phyloP scores from a whole-genome alignment of 2,329 filamentous ascomycete genomes.

The Ceratocystiopsis sp. region DNA sequence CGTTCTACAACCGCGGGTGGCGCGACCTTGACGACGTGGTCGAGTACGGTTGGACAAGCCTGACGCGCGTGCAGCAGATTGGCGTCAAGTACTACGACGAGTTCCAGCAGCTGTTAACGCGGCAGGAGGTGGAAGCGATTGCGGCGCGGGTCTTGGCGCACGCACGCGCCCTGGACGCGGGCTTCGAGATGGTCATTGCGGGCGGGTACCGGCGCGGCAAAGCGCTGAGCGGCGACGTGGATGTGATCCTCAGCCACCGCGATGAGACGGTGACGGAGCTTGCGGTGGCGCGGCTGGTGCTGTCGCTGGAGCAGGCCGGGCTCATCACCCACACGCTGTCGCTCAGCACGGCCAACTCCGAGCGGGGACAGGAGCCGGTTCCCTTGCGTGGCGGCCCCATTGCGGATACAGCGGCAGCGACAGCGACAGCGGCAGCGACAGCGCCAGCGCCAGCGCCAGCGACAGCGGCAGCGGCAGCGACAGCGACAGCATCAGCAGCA shows the following conservation, averaged over 20 bases:
- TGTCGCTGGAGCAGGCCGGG: constrained; percentile 46
- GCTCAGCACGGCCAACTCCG: constrained; percentile 50
- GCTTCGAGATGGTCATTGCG: constrained; percentile 44
- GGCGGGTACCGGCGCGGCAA: constrained; percentile 76
- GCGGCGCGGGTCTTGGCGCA: constrained; percentile 44
- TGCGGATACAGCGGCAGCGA: constrained; percentile 4
- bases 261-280: constrained; percentile 49
- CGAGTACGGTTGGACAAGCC: constrained; percentile 58
- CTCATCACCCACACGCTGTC: constrained; percentile 72
- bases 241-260: constrained; percentile 68
- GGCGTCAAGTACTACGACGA: constrained; percentile 90
- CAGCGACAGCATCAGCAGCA: constrained; percentile 1
- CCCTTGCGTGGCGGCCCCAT: constrained; percentile 30
- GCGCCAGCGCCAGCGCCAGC: constrained; percentile 5
- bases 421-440: constrained; percentile 7
- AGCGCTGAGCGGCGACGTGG: constrained; percentile 58
- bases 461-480: constrained; percentile 1
- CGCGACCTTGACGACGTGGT: constrained; percentile 72
- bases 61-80: constrained; percentile 77
- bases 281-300: constrained; percentile 58
- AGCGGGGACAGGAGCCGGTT: constrained; percentile 48
- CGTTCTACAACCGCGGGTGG: constrained; percentile 72
- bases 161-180: constrained; percentile 43
- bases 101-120: constrained; percentile 53
- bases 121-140: constrained; percentile 57